Conservation (phyloP, 257 asterid species). For the Henckelia pumila region DNA sequence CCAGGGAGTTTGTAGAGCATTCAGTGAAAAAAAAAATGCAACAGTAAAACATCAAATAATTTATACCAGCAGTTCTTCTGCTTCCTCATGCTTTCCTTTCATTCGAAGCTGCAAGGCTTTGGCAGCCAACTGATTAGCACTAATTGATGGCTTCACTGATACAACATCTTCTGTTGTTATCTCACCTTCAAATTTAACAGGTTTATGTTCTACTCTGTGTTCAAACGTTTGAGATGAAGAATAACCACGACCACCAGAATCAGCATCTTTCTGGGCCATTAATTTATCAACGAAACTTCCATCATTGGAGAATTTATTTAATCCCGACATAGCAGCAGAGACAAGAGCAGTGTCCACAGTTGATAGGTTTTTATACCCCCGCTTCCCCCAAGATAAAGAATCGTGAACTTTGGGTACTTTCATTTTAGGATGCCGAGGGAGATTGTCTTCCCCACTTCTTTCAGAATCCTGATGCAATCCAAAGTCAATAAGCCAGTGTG, state of each 20-base stretch:
- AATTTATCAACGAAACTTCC: slow-evolving; percentile 70
- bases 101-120: slow-evolving; percentile 87
- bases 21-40: background rate
- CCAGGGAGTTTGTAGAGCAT: no score
- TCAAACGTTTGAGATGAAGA: slow-evolving; percentile 32
- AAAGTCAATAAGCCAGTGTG: slow-evolving; percentile 16
- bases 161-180: slow-evolving; percentile 39
- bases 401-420: slow-evolving; percentile 71
- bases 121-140: slow-evolving; percentile 94
- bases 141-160: slow-evolving; percentile 43
- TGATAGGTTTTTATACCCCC: slow-evolving; percentile 43
- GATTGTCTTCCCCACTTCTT: slow-evolving; percentile 35
- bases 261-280: slow-evolving; percentile 36
- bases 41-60: slow-evolving; percentile 2
- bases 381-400: slow-evolving; percentile 83
- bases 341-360: slow-evolving; percentile 59
- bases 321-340: slow-evolving; percentile 69
- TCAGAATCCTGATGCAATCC: slow-evolving; percentile 32
- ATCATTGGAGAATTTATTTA: slow-evolving; percentile 68
- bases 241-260: slow-evolving; percentile 29
- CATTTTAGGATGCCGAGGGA: slow-evolving; percentile 56
- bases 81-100: slow-evolving; percentile 94
- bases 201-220: no score
- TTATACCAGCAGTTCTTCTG: slow-evolving; percentile 73
- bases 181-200: no score